Evolutionary conservation across 495 filamentous ascomycete genomes (phyloP), one percentile per base, ranked within the genome.

Genomic region (Cercophora newfieldiana): DNA sequence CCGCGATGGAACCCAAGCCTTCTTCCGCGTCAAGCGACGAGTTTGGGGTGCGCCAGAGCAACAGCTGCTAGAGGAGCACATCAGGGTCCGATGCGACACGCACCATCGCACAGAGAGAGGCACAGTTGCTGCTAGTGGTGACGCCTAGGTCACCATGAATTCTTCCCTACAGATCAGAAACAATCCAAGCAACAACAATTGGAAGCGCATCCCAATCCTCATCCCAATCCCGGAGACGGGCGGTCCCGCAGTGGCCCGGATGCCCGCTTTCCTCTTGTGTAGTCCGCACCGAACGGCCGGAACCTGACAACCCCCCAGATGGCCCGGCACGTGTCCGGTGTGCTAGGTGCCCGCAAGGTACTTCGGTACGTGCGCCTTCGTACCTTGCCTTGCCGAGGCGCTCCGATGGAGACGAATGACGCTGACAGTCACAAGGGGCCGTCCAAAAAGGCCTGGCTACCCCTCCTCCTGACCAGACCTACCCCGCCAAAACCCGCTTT

Each of bases 401-500:
- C 48, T n/a, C 25, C 7, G 50, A 47, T 51, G 61, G 61, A 51
- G 61, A 44, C 58, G 29, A 31, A 64, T 64, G 62, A 64, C 62
- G 62, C 62, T 58, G 22, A 64, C 25, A 47, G 62, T 64, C 62
- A 64, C 62, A 64, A 56, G 53, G 62, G 44, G 30, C 14, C 29
- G 26, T 30, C 8, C 51, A 53, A 53, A 14, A 22, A 55, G n/a
- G 14, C 51, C 22, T 57, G 44, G 22, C 22, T 56, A 59, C 54
- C 33, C 54, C 54, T 59, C 57, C 63, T 53, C 21, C 61, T 49
- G 44, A 57, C 19, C 51, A 19, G 14, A 33, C n/a, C 31, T 60
- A 65, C 63, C 63, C 63, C 63, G 63, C 63, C 63, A 57, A 64
- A 64, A 37, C 29, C 61, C 44, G 37, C 44, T 54, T 54, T 37